phyloP scores from a whole-genome alignment of 108 stramenopile genomes.

The Skeletonema grethae region DNA sequence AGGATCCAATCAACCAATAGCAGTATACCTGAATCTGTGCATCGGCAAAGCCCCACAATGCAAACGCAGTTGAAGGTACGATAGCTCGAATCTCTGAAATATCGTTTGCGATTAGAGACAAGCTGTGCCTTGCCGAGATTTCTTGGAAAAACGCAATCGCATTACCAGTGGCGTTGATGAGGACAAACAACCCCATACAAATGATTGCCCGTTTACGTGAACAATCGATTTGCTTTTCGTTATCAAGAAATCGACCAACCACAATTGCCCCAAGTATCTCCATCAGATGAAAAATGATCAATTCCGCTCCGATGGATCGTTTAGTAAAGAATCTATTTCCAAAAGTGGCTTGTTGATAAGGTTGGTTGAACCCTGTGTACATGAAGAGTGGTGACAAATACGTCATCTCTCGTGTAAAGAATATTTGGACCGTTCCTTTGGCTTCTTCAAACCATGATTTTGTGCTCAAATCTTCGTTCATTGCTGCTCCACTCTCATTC shows the following conservation, averaged over 20 bases:
- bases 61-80: conserved; percentile 51
- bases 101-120: conserved; percentile 19
- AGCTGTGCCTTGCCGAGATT: conserved; percentile 9
- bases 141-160: conserved; percentile 9
- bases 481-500: background rate
- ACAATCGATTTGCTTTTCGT: conserved; percentile 2
- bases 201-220: conserved; percentile 20
- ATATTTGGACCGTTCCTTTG: conserved; percentile 33
- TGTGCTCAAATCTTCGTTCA: conserved; percentile 23
- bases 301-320: conserved; percentile 50
- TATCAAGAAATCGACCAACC: conserved; percentile 46
- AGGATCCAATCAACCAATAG: conserved; percentile 60
- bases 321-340: conserved; percentile 54
- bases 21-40: conserved; percentile 56
- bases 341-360: conserved; percentile 62
- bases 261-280: conserved; percentile 51
- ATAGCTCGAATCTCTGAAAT: conserved; percentile 20
- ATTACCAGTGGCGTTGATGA: conserved; percentile 35
- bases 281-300: conserved; percentile 54
- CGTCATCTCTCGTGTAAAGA: conserved; percentile 31
- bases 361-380: conserved; percentile 68
- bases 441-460: conserved; percentile 53
- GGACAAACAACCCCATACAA: conserved; percentile 27
- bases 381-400: conserved; percentile 47
- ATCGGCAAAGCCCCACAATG: conserved; percentile 63